Evolutionary conservation across 169 alveolate genomes (phyloP).

Genomic region (Plasmodium knowlesi): DNA sequence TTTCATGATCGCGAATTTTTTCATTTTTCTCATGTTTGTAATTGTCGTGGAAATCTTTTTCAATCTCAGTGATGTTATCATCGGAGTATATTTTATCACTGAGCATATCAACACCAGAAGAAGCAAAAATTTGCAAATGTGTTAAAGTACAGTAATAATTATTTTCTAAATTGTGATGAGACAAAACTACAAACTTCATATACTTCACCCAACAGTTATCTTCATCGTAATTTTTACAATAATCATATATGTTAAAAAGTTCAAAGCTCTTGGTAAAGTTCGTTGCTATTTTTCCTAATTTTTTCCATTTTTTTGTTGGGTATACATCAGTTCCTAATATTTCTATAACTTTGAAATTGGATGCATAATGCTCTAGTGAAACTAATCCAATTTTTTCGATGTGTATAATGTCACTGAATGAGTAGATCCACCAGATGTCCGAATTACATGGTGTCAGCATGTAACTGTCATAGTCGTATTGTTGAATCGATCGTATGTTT

Average conservation of each 20-base stretch:
- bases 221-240: constrained; percentile 80
- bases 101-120: constrained; percentile 87
- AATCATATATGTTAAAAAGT: constrained; percentile 81
- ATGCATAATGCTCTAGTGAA: constrained; percentile 87
- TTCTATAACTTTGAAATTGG: constrained; percentile 82
- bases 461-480: constrained; percentile 83
- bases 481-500: constrained; percentile 65
- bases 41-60: constrained; percentile 36
- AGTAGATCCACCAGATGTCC: constrained; percentile 86
- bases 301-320: constrained; percentile 86
- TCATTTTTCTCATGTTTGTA: constrained; percentile 20
- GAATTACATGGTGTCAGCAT: constrained; percentile 87
- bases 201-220: constrained; percentile 83
- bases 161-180: constrained; percentile 83
- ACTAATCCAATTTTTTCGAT: constrained; percentile 84
- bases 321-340: constrained; percentile 83
- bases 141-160: constrained; percentile 89
- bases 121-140: constrained; percentile 86
- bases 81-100: constrained; percentile 74
- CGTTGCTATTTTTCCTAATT: constrained; percentile 84
- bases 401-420: constrained; percentile 86
- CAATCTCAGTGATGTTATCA: constrained; percentile 23
- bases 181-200: constrained; percentile 84
- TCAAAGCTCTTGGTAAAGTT: constrained; percentile 81
- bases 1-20: constrained; percentile 15